A percentile compares a stretch with the other conserved stretches of the same genome.
Conservation (phyloP, 257 asterid genomes). For the Plantago major region DNA sequence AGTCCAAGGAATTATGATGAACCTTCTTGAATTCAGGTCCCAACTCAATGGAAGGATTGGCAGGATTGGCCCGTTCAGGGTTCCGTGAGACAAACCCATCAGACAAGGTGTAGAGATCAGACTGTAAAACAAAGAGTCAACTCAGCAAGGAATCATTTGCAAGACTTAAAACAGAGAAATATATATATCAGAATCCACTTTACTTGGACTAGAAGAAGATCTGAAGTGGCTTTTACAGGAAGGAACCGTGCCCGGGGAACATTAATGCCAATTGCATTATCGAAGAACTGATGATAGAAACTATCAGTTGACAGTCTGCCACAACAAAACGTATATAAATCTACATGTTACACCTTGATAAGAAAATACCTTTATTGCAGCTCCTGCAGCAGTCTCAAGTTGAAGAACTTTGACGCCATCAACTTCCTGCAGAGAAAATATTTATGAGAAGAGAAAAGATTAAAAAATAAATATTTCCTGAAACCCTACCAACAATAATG, state of each 20-base stretch:
- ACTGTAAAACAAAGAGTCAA: constrained; percentile 43
- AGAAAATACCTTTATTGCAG: constrained; percentile 78
- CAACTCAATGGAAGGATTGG: constrained; percentile 84
- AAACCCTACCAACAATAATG: constrained; percentile 7
- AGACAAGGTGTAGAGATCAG: constrained; percentile 87
- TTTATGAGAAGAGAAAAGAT: constrained; percentile 13
- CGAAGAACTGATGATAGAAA: constrained; percentile 61
- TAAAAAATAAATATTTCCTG: background rate
- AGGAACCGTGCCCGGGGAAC: constrained; percentile 98
- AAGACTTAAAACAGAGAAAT: background rate
- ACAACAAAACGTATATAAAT: background rate
- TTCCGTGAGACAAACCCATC: constrained; percentile 81
- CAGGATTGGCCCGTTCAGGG: constrained; percentile 71
- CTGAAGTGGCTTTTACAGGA: constrained; percentile 94
- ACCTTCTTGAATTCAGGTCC: constrained; percentile 99
- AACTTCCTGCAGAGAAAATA: constrained; percentile 60
- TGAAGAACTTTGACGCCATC: constrained; percentile 94
- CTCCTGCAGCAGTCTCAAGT: constrained; percentile 99
- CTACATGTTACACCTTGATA: background rate
- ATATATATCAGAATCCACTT: constrained; percentile 17
- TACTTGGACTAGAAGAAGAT: constrained; percentile 94
- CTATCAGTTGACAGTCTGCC: background rate
- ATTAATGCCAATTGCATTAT: constrained; percentile 82
- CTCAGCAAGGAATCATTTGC: constrained; percentile 8
- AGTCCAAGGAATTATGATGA: constrained; percentile 11